Evolutionary conservation across 1,139 yeast species (phyloP).

Genomic region (Tardiomyces blankii): DNA sequence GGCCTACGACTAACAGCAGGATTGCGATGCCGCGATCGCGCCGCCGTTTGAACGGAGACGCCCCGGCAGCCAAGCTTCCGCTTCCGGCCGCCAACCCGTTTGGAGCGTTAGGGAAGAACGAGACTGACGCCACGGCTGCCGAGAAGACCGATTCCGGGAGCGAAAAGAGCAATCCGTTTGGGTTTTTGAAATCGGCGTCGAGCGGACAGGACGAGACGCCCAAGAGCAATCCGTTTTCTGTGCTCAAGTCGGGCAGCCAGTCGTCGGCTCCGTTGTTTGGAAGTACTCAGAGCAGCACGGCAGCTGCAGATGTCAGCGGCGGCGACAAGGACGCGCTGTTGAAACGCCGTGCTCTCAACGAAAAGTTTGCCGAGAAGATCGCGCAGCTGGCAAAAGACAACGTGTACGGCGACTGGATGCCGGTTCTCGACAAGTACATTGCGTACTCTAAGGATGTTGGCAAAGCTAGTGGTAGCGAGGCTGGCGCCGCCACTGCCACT

Average conservation of each 20-base stretch:
- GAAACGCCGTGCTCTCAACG: conserved; percentile 45
- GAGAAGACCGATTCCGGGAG: background rate
- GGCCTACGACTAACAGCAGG: conserved; percentile 1
- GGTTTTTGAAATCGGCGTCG: background rate
- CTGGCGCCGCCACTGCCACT: background rate
- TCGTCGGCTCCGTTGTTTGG: background rate
- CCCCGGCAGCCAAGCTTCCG: background rate
- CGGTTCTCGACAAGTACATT: conserved; percentile 49
- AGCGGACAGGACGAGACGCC: background rate
- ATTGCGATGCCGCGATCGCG: conserved; percentile 46
- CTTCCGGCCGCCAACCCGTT: conserved; percentile 7
- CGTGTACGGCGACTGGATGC: conserved; percentile 47
- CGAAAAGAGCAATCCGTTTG: background rate
- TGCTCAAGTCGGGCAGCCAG: background rate
- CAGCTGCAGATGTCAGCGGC: background rate
- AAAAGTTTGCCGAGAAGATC: conserved; percentile 45
- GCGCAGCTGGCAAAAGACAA: conserved; percentile 33
- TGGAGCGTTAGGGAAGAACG: conserved; percentile 7
- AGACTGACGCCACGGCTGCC: background rate
- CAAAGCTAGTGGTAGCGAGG: background rate
- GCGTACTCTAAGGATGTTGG: conserved; percentile 28
- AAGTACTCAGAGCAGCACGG: background rate
- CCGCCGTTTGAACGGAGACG: conserved; percentile 6
- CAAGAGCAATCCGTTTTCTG: background rate
- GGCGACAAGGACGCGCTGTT: conserved; percentile 7